phyloP scores from a whole-genome alignment of 2,329 filamentous ascomycete genomes.

The Alternaria burnsii region DNA sequence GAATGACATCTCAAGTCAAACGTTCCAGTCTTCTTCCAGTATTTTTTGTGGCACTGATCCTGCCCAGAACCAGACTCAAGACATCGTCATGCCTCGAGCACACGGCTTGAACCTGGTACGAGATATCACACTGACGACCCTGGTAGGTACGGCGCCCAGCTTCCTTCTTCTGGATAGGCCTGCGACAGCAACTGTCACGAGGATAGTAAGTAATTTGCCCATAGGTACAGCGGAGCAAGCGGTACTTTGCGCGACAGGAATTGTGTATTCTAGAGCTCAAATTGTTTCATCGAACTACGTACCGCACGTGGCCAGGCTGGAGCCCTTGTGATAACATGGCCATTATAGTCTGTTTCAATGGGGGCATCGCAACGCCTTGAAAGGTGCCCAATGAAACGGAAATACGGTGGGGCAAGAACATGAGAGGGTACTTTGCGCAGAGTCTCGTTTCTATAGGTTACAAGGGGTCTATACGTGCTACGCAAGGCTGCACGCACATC shows the following conservation, averaged over 20 bases:
- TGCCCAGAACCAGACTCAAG: constrained; percentile 7
- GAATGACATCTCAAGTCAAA: constrained; percentile 27
- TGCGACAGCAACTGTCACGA: constrained; percentile 16
- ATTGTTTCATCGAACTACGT: constrained; percentile 14
- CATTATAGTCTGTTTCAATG: constrained; percentile 37
- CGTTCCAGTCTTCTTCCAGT: constrained; percentile 13
- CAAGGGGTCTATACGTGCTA: not conserved
- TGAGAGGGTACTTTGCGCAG: constrained; percentile 13
- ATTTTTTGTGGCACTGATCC: constrained; percentile 21
- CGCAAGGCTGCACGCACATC: constrained; percentile 3
- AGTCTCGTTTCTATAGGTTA: constrained; percentile 12
- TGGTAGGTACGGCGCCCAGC: not conserved
- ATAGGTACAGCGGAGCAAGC: not conserved
- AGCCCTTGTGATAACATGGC: constrained; percentile 17
- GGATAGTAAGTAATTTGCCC: constrained; percentile 10
- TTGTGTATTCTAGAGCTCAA: not conserved
- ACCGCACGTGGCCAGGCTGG: constrained; percentile 12
- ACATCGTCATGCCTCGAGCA: constrained; percentile 13
- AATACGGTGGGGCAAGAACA: constrained; percentile 19
- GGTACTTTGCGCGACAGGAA: not conserved
- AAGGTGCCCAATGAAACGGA: constrained; percentile 18
- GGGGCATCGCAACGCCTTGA: constrained; percentile 19
- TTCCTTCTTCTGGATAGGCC: not conserved
- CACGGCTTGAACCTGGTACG: not conserved
- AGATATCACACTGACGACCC: constrained; percentile 3